Evolutionary conservation across 225 moss, liverwort and hornwort genomes (phyloP), one percentile per base, ranked within the genome.

Genomic region (Polytrichum formosum): DNA sequence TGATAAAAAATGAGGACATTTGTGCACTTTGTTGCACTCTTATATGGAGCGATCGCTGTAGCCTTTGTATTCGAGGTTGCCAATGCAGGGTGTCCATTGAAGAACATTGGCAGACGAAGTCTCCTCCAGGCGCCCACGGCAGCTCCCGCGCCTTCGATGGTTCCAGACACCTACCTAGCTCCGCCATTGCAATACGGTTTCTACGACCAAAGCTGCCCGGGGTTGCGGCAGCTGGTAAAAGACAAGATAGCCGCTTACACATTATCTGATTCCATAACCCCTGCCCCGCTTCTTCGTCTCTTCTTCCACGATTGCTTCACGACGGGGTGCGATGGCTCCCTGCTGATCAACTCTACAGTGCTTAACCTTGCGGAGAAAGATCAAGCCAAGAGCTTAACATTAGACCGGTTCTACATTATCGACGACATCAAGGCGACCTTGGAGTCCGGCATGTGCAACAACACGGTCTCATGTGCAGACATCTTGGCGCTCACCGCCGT

Each of bases 231-330:
- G 4, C 71, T 90, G 1, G 85, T 90, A 31, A 54, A 19, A 7
- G 75, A 88, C 6, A 30, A 67, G 17, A 75, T 91, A 1, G 28
- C 26, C 0, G 8, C 10, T 53, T 81, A 81, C 21, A 30, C 68
- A 0, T 27, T 26, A 0, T 26, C 23, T 0, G 88, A 93, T 61
- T 59, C 79, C 1, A 84, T 85, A 7, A 82, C 87, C 19, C 86
- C 91, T 4, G 82, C 81, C 4, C 78, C 83, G 1, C 65, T 92
- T 5, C 74, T 88, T 4, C 83, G 94, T 4, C 68, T 94, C 61
- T 81, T 91, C 63, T 94, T 94, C 70, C 93, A 94, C 31, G 93
- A 94, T 67, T 94, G 93, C 78, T 94, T 91, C 67, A 85, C 88
- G 0, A 75, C 78, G 67, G 93, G 91, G 28, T 93, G 93, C 63